A percentile compares a stretch with the other conserved stretches of the same genome.
These are phyloP conservation scores for Centella asiatica DNA, from an alignment of 129 eudicot genomes.

Conservation along the genomic window DNA sequence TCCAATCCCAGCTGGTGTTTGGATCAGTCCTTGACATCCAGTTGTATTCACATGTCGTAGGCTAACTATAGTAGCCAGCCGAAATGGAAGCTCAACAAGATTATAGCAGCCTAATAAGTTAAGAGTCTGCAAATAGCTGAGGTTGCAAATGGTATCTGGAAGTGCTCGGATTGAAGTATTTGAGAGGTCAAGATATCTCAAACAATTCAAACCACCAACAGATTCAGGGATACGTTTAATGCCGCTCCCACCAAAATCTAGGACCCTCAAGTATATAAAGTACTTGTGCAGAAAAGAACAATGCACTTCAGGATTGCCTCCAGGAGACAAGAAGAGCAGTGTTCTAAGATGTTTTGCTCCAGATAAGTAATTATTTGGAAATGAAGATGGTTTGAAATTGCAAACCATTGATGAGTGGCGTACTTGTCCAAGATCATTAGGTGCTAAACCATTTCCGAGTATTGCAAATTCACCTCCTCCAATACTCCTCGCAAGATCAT, in stretches of 20 bases:
- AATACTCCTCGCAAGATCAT: slow-evolving; percentile 23
- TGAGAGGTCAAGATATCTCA: slow-evolving; percentile 29
- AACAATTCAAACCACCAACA: slow-evolving; percentile 14
- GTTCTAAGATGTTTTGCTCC: slow-evolving; percentile 23
- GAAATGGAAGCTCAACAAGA: not conserved
- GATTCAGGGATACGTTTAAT: slow-evolving; percentile 17
- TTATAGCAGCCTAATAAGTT: slow-evolving; percentile 23
- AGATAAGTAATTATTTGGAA: slow-evolving; percentile 12
- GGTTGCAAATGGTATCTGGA: slow-evolving; percentile 17
- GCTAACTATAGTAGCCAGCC: not conserved
- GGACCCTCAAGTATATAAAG: slow-evolving; percentile 20
- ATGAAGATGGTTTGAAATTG: not conserved
- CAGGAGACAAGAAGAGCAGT: slow-evolving; percentile 10
- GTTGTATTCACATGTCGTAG: not conserved
- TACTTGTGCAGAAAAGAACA: slow-evolving; percentile 10
- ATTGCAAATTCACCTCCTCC: slow-evolving; percentile 16
- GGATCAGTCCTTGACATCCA: not conserved
- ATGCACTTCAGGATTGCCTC: slow-evolving; percentile 8
- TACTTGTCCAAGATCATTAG: slow-evolving; percentile 13
- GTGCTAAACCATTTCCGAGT: slow-evolving; percentile 10
- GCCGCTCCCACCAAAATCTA: slow-evolving; percentile 22
- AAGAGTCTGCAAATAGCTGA: slow-evolving; percentile 15
- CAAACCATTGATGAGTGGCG: slow-evolving; percentile 23
- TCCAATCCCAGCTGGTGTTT: not conserved
- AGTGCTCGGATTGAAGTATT: slow-evolving; percentile 18